A percentile compares a stretch with the other conserved stretches of the same genome.
Evolutionary conservation across 2,329 filamentous ascomycete genomes (phyloP).

Genomic region (Arthrinium puccinioides): DNA sequence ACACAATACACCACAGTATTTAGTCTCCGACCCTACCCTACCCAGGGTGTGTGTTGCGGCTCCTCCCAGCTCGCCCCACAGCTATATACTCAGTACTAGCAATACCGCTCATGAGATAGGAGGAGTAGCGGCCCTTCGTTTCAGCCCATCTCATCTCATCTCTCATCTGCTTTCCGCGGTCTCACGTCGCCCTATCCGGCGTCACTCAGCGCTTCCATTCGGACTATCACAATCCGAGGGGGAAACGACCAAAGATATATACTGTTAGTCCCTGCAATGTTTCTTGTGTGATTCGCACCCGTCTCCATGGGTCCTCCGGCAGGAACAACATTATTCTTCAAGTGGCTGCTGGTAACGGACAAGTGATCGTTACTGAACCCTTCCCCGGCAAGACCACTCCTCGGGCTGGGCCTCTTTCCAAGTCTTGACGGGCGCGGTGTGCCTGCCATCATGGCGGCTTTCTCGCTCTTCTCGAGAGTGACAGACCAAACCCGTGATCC

Average conservation of each 20-base stretch:
- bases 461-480: conserved; percentile 1
- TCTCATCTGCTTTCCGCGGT: neutral
- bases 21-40: neutral
- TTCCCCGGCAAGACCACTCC: too few relatives aligned
- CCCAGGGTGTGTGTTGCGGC: neutral
- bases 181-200: neutral
- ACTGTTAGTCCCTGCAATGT: neutral
- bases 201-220: too few relatives aligned
- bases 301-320: neutral
- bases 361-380: too few relatives aligned
- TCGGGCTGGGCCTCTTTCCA: too few relatives aligned
- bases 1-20: neutral
- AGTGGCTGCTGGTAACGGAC: too few relatives aligned
- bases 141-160: neutral
- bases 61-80: neutral
- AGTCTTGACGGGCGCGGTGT: too few relatives aligned
- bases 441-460: conserved; percentile 1
- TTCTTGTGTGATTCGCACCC: neutral
- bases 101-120: too few relatives aligned
- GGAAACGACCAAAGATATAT: too few relatives aligned
- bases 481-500: too few relatives aligned
- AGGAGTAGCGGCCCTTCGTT: too few relatives aligned
- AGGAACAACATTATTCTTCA: neutral
- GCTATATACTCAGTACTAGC: too few relatives aligned
- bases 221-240: too few relatives aligned